These are phyloP conservation scores for Suillus cothurnatus DNA, from an alignment of 768 basidiomycete species.

Conservation along the genomic window DNA sequence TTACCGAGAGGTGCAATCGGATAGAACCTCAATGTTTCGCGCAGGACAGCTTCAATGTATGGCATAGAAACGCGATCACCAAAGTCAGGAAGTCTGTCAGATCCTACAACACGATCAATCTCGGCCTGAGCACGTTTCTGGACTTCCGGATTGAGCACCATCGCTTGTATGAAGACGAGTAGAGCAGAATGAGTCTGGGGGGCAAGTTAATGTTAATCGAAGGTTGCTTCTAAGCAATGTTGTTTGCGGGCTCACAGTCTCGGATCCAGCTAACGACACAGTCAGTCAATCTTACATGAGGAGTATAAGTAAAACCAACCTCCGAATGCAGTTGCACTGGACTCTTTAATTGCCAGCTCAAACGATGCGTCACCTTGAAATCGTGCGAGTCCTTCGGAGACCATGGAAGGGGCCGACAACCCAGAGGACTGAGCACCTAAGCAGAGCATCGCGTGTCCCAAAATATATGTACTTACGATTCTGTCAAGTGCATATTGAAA, in stretches of 20 bases:
- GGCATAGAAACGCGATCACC: conserved; percentile 15
- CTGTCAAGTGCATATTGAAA: conserved; percentile 11
- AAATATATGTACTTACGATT: conserved; percentile 8
- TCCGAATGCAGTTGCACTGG: conserved; percentile 13
- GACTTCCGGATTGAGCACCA: conserved; percentile 18
- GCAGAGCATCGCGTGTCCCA: neutral
- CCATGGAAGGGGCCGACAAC: conserved; percentile 39
- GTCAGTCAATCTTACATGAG: neutral
- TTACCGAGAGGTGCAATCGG: conserved; percentile 28
- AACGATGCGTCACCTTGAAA: conserved; percentile 1
- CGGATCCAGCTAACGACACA: conserved; percentile 3
- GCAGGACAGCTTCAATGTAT: conserved; percentile 18
- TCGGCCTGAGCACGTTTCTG: conserved; percentile 18
- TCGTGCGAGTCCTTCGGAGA: conserved; percentile 16
- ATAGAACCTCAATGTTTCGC: conserved; percentile 32
- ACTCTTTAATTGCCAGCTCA: conserved; percentile 13
- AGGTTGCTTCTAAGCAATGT: neutral
- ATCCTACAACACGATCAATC: conserved; percentile 15
- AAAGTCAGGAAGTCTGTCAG: conserved; percentile 14
- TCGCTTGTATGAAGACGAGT: conserved; percentile 16
- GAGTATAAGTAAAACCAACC: neutral
- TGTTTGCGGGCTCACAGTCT: conserved; percentile 8
- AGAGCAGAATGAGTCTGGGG: conserved; percentile 14
- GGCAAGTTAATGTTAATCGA: neutral
- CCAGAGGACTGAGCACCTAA: conserved; percentile 29